Percentiles rank a stretch among this genome's conserved stretches.
Conservation (phyloP, 352 stramenopile species). For the Aphanomyces euteiches region DNA sequence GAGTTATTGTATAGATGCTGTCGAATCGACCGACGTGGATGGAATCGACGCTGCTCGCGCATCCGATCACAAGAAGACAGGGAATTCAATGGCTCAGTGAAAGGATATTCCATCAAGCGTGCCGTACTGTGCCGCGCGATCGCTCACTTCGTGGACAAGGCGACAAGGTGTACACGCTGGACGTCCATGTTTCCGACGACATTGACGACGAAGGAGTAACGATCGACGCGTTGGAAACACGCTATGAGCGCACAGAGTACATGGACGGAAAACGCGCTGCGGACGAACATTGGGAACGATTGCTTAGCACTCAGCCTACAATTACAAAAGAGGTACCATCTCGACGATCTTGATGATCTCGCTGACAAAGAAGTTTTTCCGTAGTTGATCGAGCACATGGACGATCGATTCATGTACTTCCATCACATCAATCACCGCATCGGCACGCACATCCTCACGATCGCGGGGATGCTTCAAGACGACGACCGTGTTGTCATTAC, state of each 20-base stretch:
- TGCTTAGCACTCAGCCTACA: neutral
- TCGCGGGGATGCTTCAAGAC: neutral
- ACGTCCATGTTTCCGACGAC: neutral
- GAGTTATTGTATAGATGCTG: neutral
- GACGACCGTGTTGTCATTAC: neutral
- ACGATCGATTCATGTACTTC: neutral
- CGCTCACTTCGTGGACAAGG: neutral
- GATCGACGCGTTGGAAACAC: neutral
- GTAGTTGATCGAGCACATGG: neutral
- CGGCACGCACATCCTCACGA: neutral
- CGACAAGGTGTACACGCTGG: neutral
- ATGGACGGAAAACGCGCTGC: neutral
- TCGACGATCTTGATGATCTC: neutral
- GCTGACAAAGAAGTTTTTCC: neutral
- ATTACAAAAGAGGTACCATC: no score
- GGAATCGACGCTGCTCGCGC: neutral
- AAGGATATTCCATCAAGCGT: neutral
- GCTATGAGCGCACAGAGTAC: neutral
- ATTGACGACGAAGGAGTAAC: neutral
- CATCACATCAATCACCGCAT: neutral
- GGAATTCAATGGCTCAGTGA: conserved; percentile 1
- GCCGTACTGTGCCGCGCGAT: neutral
- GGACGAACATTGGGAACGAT: neutral
- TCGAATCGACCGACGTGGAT: neutral
- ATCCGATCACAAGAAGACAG: neutral